Conservation (phyloP, 1,139 yeast genomes). For the Ogataea hybrid region DNA sequence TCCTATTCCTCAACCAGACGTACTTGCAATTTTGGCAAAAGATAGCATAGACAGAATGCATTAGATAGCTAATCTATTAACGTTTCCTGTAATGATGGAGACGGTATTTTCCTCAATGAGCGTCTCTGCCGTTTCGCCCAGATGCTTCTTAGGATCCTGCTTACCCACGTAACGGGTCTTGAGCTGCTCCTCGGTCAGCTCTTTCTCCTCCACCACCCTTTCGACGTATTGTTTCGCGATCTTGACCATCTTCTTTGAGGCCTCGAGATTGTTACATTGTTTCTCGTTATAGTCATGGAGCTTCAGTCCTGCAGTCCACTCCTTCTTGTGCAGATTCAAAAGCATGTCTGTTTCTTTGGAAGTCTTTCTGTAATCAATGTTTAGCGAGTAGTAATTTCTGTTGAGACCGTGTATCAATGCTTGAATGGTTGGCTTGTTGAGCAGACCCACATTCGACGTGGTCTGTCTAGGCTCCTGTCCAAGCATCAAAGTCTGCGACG, state of each 20-base stretch:
- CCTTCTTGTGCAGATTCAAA: slow-evolving; percentile 88
- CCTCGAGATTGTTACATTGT: slow-evolving; percentile 71
- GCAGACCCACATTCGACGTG: slow-evolving; percentile 91
- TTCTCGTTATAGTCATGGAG: slow-evolving; percentile 75
- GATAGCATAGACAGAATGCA: slow-evolving; percentile 29
- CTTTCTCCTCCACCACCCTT: slow-evolving; percentile 91
- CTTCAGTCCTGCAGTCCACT: slow-evolving; percentile 92
- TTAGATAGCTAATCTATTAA: slow-evolving; percentile 80
- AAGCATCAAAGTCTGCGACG: slow-evolving; percentile 85
- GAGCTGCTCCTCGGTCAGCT: slow-evolving; percentile 80
- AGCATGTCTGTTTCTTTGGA: slow-evolving; percentile 92
- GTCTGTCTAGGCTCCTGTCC: slow-evolving; percentile 99
- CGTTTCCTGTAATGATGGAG: slow-evolving; percentile 81
- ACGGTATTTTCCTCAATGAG: slow-evolving; percentile 89
- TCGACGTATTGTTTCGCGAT: slow-evolving; percentile 89
- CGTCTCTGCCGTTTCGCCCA: slow-evolving; percentile 82
- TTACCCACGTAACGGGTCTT: slow-evolving; percentile 97
- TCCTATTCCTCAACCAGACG: slow-evolving; percentile 60
- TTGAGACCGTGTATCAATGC: slow-evolving; percentile 96
- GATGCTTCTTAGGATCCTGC: slow-evolving; percentile 98
- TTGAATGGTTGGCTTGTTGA: slow-evolving; percentile 97
- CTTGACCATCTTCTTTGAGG: slow-evolving; percentile 78
- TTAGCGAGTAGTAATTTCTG: slow-evolving; percentile 94
- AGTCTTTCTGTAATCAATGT: slow-evolving; percentile 93
- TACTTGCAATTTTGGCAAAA: slow-evolving; percentile 68